These are phyloP conservation scores for Boletus bicolor DNA, from an alignment of 768 basidiomycete genomes.

Conservation along the genomic window DNA sequence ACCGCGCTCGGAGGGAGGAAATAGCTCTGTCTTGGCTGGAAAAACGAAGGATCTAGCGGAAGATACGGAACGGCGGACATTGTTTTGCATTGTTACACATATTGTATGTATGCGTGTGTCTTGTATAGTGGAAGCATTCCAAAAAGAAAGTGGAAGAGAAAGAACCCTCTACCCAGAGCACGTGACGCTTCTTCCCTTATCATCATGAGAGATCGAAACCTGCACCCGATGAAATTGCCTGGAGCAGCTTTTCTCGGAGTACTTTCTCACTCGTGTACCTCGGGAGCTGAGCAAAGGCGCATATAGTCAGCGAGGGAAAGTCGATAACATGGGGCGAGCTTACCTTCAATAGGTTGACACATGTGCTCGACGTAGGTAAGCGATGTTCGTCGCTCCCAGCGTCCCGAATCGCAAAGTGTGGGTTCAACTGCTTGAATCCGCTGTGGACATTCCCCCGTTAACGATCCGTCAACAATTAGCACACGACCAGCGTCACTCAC, in stretches of 20 bases:
- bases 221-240: constrained; percentile 83
- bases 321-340: not conserved
- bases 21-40: not conserved
- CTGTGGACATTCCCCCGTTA: constrained; percentile 32
- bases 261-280: constrained; percentile 59
- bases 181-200: not conserved
- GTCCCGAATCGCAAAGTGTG: constrained; percentile 86
- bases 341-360: constrained; percentile 90
- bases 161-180: not conserved
- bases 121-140: not conserved
- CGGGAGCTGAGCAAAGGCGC: constrained; percentile 52
- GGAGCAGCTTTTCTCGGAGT: constrained; percentile 72
- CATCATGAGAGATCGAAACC: constrained; percentile 91
- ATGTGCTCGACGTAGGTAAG: constrained; percentile 78
- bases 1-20: constrained; percentile 29
- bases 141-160: not conserved
- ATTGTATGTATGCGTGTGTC: not conserved
- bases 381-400: constrained; percentile 69
- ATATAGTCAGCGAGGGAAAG: not conserved
- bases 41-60: constrained; percentile 15
- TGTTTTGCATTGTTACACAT: constrained; percentile 6
- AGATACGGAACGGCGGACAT: not conserved
- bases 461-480: not conserved
- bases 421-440: constrained; percentile 83
- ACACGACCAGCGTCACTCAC: constrained; percentile 40